These are phyloP conservation scores for Fraxinus americana DNA, from an alignment of 257 asterid genomes.

Conservation along the genomic window DNA sequence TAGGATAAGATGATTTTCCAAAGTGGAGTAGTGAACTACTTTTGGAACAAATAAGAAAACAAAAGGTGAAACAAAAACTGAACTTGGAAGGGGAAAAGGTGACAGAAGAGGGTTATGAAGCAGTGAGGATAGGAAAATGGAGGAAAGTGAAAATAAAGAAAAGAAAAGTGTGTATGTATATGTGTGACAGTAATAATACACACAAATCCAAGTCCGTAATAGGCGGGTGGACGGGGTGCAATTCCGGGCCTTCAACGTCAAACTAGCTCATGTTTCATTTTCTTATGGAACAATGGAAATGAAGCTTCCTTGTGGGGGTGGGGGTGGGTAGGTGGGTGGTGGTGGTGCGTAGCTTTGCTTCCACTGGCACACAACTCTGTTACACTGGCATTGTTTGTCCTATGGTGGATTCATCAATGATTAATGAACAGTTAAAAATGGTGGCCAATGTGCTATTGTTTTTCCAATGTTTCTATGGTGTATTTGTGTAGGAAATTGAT, in stretches of 20 bases:
- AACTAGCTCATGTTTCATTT: slow-evolving; percentile 14
- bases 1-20: no score
- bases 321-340: neutral
- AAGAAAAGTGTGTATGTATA: slow-evolving; percentile 23
- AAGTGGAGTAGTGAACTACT: slow-evolving; percentile 18
- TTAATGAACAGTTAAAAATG: slow-evolving; percentile 28
- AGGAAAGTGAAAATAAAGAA: slow-evolving; percentile 44
- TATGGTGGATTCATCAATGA: slow-evolving; percentile 32
- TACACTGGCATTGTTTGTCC: slow-evolving; percentile 37
- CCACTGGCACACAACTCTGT: slow-evolving; percentile 30
- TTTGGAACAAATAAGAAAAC: slow-evolving; percentile 29
- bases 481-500: no score
- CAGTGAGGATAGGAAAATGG: slow-evolving; percentile 18
- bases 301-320: no score
- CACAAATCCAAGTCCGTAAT: slow-evolving; percentile 26
- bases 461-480: no score
- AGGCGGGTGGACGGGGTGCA: slow-evolving; percentile 29
- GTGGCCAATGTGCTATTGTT: neutral
- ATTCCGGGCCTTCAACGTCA: slow-evolving; percentile 39
- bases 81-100: neutral
- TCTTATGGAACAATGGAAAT: no score
- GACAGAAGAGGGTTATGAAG: slow-evolving; percentile 11
- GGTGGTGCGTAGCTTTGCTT: slow-evolving; percentile 26
- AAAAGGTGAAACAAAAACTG: slow-evolving; percentile 19
- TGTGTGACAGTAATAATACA: neutral